Evolutionary conservation across 768 basidiomycete species (phyloP).

Genomic region (Rhodotorula babjevae): DNA sequence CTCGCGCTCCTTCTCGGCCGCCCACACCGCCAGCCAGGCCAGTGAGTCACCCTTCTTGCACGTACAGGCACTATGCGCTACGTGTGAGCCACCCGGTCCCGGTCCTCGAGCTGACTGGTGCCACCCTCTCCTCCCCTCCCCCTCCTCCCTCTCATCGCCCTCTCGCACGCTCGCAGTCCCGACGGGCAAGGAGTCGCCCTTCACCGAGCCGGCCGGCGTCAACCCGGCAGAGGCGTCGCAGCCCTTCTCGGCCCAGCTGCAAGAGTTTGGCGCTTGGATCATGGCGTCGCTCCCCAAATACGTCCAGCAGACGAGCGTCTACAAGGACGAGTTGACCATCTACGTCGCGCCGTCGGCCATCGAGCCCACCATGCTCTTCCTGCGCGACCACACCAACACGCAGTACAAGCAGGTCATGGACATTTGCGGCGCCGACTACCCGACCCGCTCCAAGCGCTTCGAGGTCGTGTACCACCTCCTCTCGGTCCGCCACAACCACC

Average conservation of each 20-base stretch:
- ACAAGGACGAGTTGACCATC: conserved; percentile 89
- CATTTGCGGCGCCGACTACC: conserved; percentile 91
- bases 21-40: conserved; percentile 12
- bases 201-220: conserved; percentile 79
- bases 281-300: conserved; percentile 90
- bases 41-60: neutral
- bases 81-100: too few species aligned
- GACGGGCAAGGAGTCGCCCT: conserved; percentile 57
- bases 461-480: conserved; percentile 95
- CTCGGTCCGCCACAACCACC: conserved; percentile 67
- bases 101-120: too few species aligned
- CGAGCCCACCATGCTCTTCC: conserved; percentile 79
- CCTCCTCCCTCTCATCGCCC: neutral
- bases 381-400: conserved; percentile 90
- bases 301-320: conserved; percentile 94
- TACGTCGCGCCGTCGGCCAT: conserved; percentile 78
- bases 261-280: conserved; percentile 88
- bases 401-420: conserved; percentile 92
- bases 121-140: conserved; percentile 3
- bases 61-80: too few species aligned
- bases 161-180: neutral
- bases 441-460: conserved; percentile 85
- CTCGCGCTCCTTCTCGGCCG: conserved; percentile 22
- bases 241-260: conserved; percentile 69
- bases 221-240: conserved; percentile 75